Evolutionary conservation across 768 basidiomycete genomes (phyloP), one percentile per base, ranked within the genome.

Genomic region (Mrakia blollopis): DNA sequence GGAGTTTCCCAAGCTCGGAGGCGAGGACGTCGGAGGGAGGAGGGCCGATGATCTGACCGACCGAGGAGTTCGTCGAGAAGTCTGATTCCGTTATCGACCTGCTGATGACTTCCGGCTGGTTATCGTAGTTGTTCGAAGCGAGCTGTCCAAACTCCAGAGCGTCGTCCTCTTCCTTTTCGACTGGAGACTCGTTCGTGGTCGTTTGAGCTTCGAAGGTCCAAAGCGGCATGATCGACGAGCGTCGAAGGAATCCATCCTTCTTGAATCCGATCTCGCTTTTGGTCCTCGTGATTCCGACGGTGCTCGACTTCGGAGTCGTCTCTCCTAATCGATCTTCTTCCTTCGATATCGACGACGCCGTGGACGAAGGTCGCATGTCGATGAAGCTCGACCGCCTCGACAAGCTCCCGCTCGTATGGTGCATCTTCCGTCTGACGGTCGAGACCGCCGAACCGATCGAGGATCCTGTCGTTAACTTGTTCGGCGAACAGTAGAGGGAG

Each of bases 251-350:
- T 44, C 37, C 65, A 4, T 77, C 71, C 30, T 52, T 60, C 60
- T 73, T 72, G 52, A 71, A 61, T 18, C 71, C 71, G 62, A 67
- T 32, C 41, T 77, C 76, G 23, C 70, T 72, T 50, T 77, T 77
- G 28, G 71, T 73, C 35, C 76, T 62, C 6, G 62, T 41, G 21
- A 65, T 57, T 30, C 52, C 60, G 23, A 37, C 30, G 25, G 37
- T 57, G 61, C 35, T 11, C 47, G 71, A 67, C 61, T 61, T 30
- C 2, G 61, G n/a, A 0, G 61, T 41, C 9, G 39, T 5, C 62
- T 77, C 62, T 18, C 44, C 61, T 10, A 30, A 8, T 28, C 44
- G 23, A 30, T 77, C 72, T 0, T n/a, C 47, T 16, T 63, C 44
- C 21, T 61, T 32, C 61, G 73, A 37, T 11, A 50, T 18, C 21